Evolutionary conservation across 768 basidiomycete species (phyloP).

Genomic region (Russula emetica): DNA sequence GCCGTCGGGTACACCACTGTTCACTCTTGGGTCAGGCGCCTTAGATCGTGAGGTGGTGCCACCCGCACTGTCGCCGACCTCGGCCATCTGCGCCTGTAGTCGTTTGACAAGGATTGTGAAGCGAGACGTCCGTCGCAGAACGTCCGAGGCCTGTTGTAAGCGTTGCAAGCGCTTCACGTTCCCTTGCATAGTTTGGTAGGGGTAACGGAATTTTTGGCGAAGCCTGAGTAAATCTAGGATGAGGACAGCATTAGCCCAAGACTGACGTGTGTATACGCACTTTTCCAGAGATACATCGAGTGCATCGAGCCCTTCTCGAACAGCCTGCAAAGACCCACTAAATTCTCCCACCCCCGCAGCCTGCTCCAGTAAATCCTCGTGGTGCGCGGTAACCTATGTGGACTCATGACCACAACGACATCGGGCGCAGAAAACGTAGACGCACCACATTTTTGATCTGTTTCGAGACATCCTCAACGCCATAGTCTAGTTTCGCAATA

Average conservation of each 20-base stretch:
- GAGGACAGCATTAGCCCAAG: not conserved
- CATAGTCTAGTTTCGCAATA: slow-evolving; percentile 80
- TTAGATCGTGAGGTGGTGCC: slow-evolving; percentile 11
- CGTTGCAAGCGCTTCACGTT: slow-evolving; percentile 72
- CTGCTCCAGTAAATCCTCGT: slow-evolving; percentile 75
- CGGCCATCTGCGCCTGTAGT: slow-evolving; percentile 80
- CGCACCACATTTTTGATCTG: slow-evolving; percentile 83
- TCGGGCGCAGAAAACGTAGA: slow-evolving; percentile 30
- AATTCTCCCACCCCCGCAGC: slow-evolving; percentile 73
- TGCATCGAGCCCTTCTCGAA: slow-evolving; percentile 66
- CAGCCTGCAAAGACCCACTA: slow-evolving; percentile 61
- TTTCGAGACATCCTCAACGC: slow-evolving; percentile 87
- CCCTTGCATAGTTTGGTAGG: slow-evolving; percentile 68
- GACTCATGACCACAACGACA: slow-evolving; percentile 1
- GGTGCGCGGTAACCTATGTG: slow-evolving; percentile 71
- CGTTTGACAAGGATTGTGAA: slow-evolving; percentile 81
- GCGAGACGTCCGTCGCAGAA: slow-evolving; percentile 77
- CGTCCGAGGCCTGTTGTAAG: slow-evolving; percentile 77
- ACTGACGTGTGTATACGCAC: slow-evolving; percentile 39
- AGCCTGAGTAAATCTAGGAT: slow-evolving; percentile 45
- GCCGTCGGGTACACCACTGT: slow-evolving; percentile 20
- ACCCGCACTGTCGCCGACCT: slow-evolving; percentile 40
- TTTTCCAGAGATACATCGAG: slow-evolving; percentile 74
- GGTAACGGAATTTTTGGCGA: slow-evolving; percentile 77
- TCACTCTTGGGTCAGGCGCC: slow-evolving; percentile 24